Evolutionary conservation across 129 eudicot genomes (phyloP).

Genomic region (Logfia minima): DNA sequence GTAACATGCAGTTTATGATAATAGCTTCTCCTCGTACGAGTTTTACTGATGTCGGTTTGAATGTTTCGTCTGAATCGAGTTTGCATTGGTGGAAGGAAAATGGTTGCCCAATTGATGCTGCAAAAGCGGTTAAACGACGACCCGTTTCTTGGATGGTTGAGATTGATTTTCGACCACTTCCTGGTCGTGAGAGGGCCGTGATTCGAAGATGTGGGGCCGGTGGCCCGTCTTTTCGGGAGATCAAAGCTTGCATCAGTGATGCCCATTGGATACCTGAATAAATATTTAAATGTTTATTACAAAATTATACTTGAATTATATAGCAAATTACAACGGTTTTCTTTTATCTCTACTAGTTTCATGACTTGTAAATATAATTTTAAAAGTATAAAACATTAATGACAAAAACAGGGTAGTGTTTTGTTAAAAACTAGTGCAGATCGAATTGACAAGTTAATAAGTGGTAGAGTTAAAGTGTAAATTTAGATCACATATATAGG

Average conservation of each 20-base stretch:
- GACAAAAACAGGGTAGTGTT: too few species aligned
- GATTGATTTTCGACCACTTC: constrained; percentile 53
- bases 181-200: constrained; percentile 67
- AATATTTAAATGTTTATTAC: neutral
- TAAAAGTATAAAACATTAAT: too few species aligned
- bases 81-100: constrained; percentile 81
- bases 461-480: too few species aligned
- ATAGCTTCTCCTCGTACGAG: constrained; percentile 77
- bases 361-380: too few species aligned
- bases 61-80: constrained; percentile 56
- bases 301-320: neutral
- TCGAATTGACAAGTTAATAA: too few species aligned
- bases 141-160: constrained; percentile 79
- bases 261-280: constrained; percentile 65
- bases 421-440: too few species aligned
- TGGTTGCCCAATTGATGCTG: constrained; percentile 74
- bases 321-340: too few species aligned
- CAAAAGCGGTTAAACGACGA: constrained; percentile 61
- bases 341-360: too few species aligned
- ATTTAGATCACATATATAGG: too few species aligned
- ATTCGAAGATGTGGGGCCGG: constrained; percentile 72
- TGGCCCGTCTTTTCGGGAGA: constrained; percentile 72
- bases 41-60: constrained; percentile 54
- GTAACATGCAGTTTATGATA: constrained; percentile 63
- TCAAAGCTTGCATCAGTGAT: constrained; percentile 77